phyloP scores from a whole-genome alignment of 208 protist genomes.

The Trypanosoma congolense region DNA sequence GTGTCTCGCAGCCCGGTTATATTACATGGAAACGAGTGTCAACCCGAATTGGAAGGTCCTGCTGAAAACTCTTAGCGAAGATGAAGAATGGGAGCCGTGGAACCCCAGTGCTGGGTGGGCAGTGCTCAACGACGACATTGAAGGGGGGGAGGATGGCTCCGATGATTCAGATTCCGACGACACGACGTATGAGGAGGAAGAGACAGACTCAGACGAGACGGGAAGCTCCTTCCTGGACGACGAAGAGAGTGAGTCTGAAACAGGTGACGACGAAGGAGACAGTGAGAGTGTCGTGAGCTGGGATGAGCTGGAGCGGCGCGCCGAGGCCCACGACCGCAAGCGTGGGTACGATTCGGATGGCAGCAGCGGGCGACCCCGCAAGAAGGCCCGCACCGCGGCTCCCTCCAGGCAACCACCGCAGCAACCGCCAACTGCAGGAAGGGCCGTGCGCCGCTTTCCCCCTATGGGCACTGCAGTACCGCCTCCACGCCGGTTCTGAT shows the following conservation, averaged over 20 bases:
- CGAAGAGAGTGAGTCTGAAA: constrained; percentile 44
- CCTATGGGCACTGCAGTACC: constrained; percentile 30
- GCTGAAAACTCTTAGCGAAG: constrained; percentile 82
- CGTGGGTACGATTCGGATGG: constrained; percentile 56
- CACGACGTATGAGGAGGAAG: constrained; percentile 76
- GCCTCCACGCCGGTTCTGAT: constrained; percentile 61
- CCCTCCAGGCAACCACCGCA: constrained; percentile 8
- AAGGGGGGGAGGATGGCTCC: constrained; percentile 79
- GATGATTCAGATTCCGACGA: constrained; percentile 68
- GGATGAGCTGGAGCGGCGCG: constrained; percentile 81
- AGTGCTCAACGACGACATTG: constrained; percentile 58
- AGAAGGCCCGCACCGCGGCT: constrained; percentile 25
- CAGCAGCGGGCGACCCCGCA: constrained; percentile 41
- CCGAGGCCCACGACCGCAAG: constrained; percentile 68
- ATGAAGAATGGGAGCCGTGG: constrained; percentile 86
- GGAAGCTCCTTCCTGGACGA: constrained; percentile 78
- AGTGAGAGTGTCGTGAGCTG: constrained; percentile 64
- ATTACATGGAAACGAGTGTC: constrained; percentile 81
- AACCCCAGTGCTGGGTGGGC: constrained; percentile 58
- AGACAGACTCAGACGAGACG: constrained; percentile 57
- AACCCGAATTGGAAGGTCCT: constrained; percentile 75
- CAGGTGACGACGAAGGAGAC: constrained; percentile 44
- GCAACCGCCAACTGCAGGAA: too few relatives aligned
- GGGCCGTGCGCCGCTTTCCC: too few relatives aligned
- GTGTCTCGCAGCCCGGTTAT: constrained; percentile 69